Evolutionary conservation across 2,329 filamentous ascomycete species (phyloP), one percentile per base, ranked within the genome.

Genomic region (Alternaria brassicae): DNA sequence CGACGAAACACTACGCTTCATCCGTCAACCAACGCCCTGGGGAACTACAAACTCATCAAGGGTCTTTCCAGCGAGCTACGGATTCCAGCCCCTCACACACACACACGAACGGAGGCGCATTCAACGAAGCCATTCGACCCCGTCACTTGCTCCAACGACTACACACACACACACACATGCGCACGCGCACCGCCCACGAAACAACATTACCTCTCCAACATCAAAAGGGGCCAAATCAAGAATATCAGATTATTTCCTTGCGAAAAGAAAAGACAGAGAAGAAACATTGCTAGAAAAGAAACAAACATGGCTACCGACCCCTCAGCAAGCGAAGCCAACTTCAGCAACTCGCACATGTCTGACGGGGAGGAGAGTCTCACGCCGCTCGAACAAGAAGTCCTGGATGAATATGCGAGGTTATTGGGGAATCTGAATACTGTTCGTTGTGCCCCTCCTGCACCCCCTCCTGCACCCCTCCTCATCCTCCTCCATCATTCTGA

Each of bases 401-500:
- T 99, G 1, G 93, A 98, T 62, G 95, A 99, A 79, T 99, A 99
- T 74, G 88, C 94, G 68, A 85, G 90, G 13, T 81, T 99, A 30
- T 87, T 94, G 0, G 89, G 90, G 69, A 99, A 98, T 75, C 89
- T 99, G 85, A 96, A 96, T 73, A 90, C 90, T 81, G 95, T 94
- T 79, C 59, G 79, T 72, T 17, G n/a, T 6, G 4, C 15, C 39
- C 21, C 34, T 32, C 34, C 3, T 13, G 12, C 40, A 48, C 37
- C 54, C 40, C 47, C 40, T 6, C 45, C 55, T n/a, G n/a, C 41
- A 21, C 19, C 56, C 34, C n/a, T 8, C 30, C 5, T 47, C 39
- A 51, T 37, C 17, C 49, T 51, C 45, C 15, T 19, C 30, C 10
- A 34, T 15, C n/a, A n/a, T n/a, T n/a, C n/a, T n/a, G n/a, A n/a